Conservation (phyloP, 2,329 filamentous ascomycete genomes). For the Colletotrichum sp. region DNA sequence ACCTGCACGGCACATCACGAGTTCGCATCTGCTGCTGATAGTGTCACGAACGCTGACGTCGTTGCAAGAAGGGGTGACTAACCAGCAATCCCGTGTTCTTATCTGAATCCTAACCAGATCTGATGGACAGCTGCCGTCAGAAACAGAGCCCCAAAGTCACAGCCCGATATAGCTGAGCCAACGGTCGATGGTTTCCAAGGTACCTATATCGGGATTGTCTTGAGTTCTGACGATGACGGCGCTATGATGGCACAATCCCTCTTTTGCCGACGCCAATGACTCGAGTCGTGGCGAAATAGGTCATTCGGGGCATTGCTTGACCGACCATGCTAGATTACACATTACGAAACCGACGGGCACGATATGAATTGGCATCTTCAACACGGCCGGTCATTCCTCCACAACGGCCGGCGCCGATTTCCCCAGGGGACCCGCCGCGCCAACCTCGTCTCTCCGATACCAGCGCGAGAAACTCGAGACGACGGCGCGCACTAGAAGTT, state of each 20-base stretch:
- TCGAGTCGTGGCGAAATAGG: not conserved
- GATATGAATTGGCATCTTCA: not conserved
- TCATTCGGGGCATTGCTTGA: not conserved
- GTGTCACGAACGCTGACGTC: not conserved
- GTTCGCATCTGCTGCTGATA: not conserved
- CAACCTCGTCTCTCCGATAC: not conserved
- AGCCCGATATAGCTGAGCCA: not conserved
- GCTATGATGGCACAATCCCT: not conserved
- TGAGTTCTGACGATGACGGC: constrained; percentile 1
- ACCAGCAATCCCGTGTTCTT: not conserved
- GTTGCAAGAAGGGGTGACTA: not conserved
- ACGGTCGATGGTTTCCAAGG: not conserved
- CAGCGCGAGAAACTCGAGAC: constrained; percentile 1
- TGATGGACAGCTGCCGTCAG: not conserved
- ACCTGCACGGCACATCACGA: not conserved
- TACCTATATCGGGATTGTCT: not conserved
- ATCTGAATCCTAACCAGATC: not conserved
- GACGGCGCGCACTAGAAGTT: not conserved
- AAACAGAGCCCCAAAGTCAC: not conserved
- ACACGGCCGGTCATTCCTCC: not conserved
- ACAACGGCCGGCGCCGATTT: constrained; percentile 4
- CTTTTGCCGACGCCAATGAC: not conserved
- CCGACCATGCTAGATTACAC: not conserved
- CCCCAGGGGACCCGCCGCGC: not conserved
- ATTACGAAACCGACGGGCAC: not conserved